These are phyloP conservation scores for Oenanthe sinensis DNA, from an alignment of 129 eudicot species.

Conservation along the genomic window DNA sequence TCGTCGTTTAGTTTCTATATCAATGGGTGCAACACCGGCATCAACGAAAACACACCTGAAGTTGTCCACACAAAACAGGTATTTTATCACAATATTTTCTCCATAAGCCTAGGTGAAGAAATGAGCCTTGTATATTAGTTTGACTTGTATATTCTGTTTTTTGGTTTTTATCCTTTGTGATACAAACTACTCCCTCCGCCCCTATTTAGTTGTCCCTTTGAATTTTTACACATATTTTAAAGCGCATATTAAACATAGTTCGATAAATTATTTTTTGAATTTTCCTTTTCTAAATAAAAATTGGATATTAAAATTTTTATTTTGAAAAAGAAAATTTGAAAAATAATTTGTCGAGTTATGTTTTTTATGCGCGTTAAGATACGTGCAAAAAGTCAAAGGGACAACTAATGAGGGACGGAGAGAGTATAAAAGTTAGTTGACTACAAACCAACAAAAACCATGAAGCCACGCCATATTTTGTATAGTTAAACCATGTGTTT, in stretches of 20 bases:
- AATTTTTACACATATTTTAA: too few species aligned
- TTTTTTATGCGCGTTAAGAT: too few species aligned
- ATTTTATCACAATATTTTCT: neutral
- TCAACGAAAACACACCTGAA: conserved; percentile 89
- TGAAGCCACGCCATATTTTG: neutral
- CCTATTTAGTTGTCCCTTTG: too few species aligned
- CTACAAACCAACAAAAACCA: neutral
- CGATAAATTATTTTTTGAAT: too few species aligned
- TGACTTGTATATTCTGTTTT: neutral
- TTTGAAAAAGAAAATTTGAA: too few species aligned
- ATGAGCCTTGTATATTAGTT: neutral
- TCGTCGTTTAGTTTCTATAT: conserved; percentile 72
- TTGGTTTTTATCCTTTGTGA: neutral
- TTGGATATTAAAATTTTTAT: too few species aligned
- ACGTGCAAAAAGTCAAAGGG: too few species aligned
- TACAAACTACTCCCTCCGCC: neutral
- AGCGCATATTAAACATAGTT: too few species aligned
- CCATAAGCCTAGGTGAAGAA: neutral
- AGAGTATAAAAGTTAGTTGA: neutral
- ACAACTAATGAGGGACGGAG: too few species aligned
- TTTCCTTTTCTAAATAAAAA: too few species aligned
- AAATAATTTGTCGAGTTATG: too few species aligned
- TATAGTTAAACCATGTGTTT: neutral
- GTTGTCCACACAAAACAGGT: conserved; percentile 13
- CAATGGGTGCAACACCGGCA: conserved; percentile 91